phyloP scores from a whole-genome alignment of 306 rosid species.

The Hylodesmum podocarpum region DNA sequence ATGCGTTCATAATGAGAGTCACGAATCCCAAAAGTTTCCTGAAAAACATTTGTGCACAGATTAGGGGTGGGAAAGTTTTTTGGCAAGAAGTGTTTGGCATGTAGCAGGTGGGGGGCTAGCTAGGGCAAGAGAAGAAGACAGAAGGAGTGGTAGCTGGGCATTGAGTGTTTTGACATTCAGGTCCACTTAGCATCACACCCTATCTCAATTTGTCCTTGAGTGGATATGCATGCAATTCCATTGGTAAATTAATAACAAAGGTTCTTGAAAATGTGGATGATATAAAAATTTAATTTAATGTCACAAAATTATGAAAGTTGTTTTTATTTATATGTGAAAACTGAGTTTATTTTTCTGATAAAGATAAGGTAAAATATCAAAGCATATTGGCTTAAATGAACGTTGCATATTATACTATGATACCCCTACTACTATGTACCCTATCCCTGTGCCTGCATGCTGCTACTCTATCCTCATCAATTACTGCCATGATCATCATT shows the following conservation, averaged over 20 bases:
- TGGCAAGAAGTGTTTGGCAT: constrained; percentile 54
- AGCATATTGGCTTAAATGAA: too few relatives aligned
- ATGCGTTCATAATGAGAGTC: neutral
- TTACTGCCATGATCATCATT: neutral
- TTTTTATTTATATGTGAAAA: too few relatives aligned
- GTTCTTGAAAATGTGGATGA: too few relatives aligned
- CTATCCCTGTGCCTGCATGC: neutral
- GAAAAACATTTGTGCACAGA: constrained; percentile 19
- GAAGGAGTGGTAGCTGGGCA: constrained; percentile 11
- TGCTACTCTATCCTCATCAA: constrained; percentile 3
- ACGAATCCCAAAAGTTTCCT: constrained; percentile 33
- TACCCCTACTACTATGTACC: neutral
- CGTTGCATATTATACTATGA: constrained; percentile 10
- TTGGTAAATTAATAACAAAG: neutral
- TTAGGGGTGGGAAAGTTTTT: constrained; percentile 40
- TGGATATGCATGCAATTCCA: neutral
- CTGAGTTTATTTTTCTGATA: too few relatives aligned
- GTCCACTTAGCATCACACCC: constrained; percentile 24
- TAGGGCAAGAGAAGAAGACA: constrained; percentile 31
- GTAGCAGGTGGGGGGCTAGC: constrained; percentile 10
- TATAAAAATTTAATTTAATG: too few relatives aligned
- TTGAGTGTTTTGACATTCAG: constrained; percentile 31
- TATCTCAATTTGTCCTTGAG: constrained; percentile 10
- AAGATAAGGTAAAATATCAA: too few relatives aligned
- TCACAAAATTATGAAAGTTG: too few relatives aligned